Conservation (phyloP, 495 filamentous ascomycete species). For the Penicillium egyptiacum region DNA sequence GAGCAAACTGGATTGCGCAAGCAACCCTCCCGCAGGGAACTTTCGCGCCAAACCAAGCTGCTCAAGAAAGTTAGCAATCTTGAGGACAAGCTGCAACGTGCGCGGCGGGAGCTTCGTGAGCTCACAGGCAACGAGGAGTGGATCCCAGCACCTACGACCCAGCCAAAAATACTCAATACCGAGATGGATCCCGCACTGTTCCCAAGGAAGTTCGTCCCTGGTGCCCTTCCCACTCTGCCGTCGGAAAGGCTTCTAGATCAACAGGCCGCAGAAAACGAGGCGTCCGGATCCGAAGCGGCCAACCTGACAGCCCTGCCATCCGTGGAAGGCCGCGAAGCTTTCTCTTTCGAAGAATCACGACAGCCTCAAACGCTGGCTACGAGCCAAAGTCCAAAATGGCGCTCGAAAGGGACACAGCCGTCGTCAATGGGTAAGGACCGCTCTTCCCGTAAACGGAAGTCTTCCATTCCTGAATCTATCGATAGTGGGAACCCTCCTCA, state of each 20-base stretch:
- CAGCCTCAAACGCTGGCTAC: constrained; percentile 4
- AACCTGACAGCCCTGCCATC: constrained; percentile 24
- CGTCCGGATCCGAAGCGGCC: constrained; percentile 7
- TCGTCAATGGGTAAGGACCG: constrained; percentile 37
- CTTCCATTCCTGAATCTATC: constrained; percentile 37
- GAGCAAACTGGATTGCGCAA: constrained; percentile 42
- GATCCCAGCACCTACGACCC: constrained; percentile 23
- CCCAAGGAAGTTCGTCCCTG: constrained; percentile 52
- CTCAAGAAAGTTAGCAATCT: constrained; percentile 65
- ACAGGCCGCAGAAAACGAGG: constrained; percentile 19
- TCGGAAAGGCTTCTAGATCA: constrained; percentile 56
- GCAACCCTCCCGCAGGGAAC: constrained; percentile 59
- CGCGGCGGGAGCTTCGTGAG: constrained; percentile 57
- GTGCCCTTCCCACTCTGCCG: constrained; percentile 57
- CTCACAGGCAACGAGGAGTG: constrained; percentile 46
- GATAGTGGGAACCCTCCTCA: constrained; percentile 25
- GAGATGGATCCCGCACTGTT: constrained; percentile 40
- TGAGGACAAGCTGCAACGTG: constrained; percentile 59
- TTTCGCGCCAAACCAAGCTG: constrained; percentile 61
- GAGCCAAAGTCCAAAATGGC: constrained; percentile 24
- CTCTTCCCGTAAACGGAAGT: constrained; percentile 46
- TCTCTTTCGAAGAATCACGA: constrained; percentile 17
- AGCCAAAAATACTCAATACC: constrained; percentile 23
- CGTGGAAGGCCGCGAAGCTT: constrained; percentile 15
- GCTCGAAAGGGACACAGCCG: constrained; percentile 20